Evolutionary conservation across 2,329 filamentous ascomycete genomes (phyloP), one percentile per base, ranked within the genome.

Genomic region (Samsoniella hepiali): DNA sequence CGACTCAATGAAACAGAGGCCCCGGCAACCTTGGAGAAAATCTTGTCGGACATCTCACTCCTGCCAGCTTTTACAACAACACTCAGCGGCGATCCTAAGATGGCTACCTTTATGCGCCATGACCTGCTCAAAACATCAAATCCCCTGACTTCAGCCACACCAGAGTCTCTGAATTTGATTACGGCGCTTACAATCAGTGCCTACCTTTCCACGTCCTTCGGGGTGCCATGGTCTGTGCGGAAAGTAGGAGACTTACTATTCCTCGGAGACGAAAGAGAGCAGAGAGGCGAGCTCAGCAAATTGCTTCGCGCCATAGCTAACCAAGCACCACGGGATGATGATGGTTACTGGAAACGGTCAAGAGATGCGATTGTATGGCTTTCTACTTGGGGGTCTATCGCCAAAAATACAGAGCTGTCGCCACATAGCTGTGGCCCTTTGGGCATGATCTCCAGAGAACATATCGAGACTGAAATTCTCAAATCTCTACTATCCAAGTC

Each of bases 301-400:
- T 77, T 89, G n/a, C 77, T 91, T 59, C 82, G 83, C 65, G 75
- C 77, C 2, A 70, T 88, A 29, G 72, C 77, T 57, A 76, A 74
- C 55, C 80, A 80, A 62, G 78, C 79, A 13, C 77, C 82, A 2
- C 86, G 82, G 65, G 82, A 81, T 42, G 86, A 91, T 60, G 87
- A 91, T 64, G 80, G 80, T 40, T 85, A 84, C 65, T 91, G 88
- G 88, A 76, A 81, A 32, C 79, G 77, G 60, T 81, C 84, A 13
- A 82, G 90, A 63, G 82, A 83, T 49, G 86, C 88, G 68, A 74
- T 93, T 9, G 72, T 92, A 4, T 94, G 91, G 91, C 79, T 94
- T 36, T 86, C 87, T 71, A 83, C 84, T 69, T 93, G 90, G 90
- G 88, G 88, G 40, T 80, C 81, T 31, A 79, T 83, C 3, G 47